Evolutionary conservation across 2,329 filamentous ascomycete genomes (phyloP).

Genomic region (Phialophora tarda): DNA sequence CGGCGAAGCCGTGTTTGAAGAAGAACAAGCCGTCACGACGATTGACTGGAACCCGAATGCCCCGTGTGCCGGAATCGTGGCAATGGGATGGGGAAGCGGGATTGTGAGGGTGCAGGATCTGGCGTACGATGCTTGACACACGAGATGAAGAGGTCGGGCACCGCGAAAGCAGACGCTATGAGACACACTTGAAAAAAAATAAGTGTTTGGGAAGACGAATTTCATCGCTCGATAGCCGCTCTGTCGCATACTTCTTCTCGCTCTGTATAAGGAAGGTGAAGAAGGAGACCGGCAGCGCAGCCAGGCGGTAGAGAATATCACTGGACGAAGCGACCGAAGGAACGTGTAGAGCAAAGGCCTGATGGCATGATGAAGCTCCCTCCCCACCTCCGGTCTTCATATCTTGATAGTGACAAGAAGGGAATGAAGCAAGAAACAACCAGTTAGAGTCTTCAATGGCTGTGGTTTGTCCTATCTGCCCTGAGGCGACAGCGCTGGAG

Average conservation of each 20-base stretch:
- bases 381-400: neutral
- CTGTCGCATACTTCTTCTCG: neutral
- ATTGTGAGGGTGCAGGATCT: constrained; percentile 71
- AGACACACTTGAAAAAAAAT: neutral
- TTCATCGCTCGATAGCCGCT: neutral
- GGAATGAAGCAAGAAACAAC: constrained; percentile 3
- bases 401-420: neutral
- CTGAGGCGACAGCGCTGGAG: neutral
- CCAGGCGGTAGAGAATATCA: neutral
- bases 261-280: neutral
- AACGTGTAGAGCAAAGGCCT: neutral
- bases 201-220: neutral
- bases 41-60: constrained; percentile 72
- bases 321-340: neutral
- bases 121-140: constrained; percentile 46
- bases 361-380: neutral
- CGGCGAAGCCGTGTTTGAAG: constrained; percentile 62
- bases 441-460: neutral
- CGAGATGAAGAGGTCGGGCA: neutral
- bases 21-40: constrained; percentile 65
- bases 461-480: neutral
- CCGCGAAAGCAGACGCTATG: neutral
- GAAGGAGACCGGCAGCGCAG: neutral
- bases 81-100: constrained; percentile 69
- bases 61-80: constrained; percentile 70